Evolutionary conservation across 2,329 filamentous ascomycete species (phyloP), one percentile per base, ranked within the genome.

Genomic region (Claviceps sp.): DNA sequence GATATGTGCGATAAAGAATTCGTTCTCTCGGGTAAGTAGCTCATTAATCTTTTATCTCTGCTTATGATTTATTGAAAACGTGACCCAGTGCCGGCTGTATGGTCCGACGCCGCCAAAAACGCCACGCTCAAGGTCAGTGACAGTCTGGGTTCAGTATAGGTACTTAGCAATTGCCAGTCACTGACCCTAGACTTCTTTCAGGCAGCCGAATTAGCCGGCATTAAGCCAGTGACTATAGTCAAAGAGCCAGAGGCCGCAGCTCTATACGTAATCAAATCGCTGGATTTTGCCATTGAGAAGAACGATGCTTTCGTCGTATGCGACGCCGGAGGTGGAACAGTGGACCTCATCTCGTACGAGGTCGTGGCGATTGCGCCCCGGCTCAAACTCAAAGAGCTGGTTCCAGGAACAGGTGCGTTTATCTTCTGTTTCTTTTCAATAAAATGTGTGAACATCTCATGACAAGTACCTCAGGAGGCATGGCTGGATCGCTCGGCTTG

Each of bases 281-380:
- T 74, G 4, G 66, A 69, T 24, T 67, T 65, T 1, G 65, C 69
- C 20, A 67, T 66, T 1, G 63, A 71, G 53, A 56, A 69, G 14
- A 70, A 69, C 18, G 72, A 76, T 45, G 72, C 68, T 16, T 74
- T 78, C 50, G 70, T 78, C 8, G 68, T 78, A 4, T 74, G 75
- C 34, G 75, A 79, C 56, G 75, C 75, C 20, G 75, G 75, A 9
- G 76, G 76, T 18, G 76, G 75, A 20, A 77, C 74, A 0, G 74
- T 75, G 0, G 75, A 78, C 58, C 62, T 78, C 16, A 77, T 78
- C 50, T 73, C 72, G 11, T 78, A 78, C 55, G 70, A 72, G 51
- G 68, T 78, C 40, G 67, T 50, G 20, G 11, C 37, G 6, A 26
- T 30, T 18, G 4, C 11, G 3, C 61, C 61, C 1, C 54, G 5